Evolutionary conservation across 176 grass and related monocot species (phyloP), one percentile per base, ranked within the genome.

Genomic region (Lolium rigidum): DNA sequence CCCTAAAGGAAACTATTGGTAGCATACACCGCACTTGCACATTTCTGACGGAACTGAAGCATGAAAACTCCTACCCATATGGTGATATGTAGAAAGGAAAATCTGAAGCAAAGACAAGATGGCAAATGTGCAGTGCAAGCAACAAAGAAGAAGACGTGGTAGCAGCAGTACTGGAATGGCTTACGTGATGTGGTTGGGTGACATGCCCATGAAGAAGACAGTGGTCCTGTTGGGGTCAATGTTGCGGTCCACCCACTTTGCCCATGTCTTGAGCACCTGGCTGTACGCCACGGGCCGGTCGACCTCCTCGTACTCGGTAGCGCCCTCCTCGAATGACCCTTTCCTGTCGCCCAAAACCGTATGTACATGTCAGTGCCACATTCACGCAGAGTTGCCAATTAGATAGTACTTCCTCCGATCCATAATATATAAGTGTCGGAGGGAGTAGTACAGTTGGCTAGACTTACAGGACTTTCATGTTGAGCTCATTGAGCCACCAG

Each of bases 171-270:
- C 21, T 18, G 37, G 54, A 5, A 20, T 10, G 63, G 47, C 16
- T 12, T 64, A 50, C 85, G 88, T 79, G 85, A 98, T 95, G 83
- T 98, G 96, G 86, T 98, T 98, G 7, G 96, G 96, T 1, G 96
- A 98, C 91, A 95, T 88, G 82, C 93, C 82, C 93, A 98, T 98
- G 96, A 95, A 95, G 88, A 98, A 98, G 72, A 94, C 91, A 80
- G 82, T 95, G 0, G 96, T 92, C 71, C 84, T 77, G 60, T 87
- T 92, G 15, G 96, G 90, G 85, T 98, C 90, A 28, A 98, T 92
- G 86, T 98, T 92, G 28, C 86, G 82, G 84, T 78, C 86, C 39
- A 99, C 94, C 94, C 94, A 99, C 13, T 95, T 92, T 0, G 97
- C 92, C 97, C 97, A 99, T 6, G 94, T 97, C 83, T 83, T 87